These are phyloP conservation scores for Aspergillus olivimuriae DNA, from an alignment of 495 filamentous ascomycete species.

Conservation along the genomic window DNA sequence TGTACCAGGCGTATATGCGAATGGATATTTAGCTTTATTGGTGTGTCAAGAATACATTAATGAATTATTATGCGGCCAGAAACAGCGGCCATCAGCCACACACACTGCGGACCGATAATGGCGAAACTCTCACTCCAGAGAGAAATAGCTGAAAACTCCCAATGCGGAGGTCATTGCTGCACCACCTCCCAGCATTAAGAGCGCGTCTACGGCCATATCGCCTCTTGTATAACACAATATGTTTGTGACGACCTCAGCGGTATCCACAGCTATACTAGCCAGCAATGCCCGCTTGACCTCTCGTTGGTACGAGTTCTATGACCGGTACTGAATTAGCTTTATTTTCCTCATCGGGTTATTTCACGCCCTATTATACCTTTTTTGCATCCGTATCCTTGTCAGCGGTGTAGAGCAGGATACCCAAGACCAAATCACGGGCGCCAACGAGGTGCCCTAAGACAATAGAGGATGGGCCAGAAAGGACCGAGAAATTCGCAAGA, in stretches of 20 bases:
- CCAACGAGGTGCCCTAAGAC: background rate
- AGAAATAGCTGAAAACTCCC: no score
- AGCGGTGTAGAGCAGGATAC: background rate
- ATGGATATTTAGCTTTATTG: no score
- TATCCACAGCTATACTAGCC: background rate
- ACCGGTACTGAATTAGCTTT: no score
- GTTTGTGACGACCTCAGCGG: background rate
- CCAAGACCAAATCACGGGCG: background rate
- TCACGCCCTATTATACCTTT: no score
- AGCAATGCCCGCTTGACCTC: background rate
- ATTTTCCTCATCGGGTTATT: no score
- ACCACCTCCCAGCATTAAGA: background rate
- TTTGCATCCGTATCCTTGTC: background rate
- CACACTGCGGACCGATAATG: no score
- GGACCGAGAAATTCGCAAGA: background rate
- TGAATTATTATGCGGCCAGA: no score
- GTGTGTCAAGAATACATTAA: no score
- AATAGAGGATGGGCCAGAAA: background rate
- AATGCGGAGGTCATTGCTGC: background rate
- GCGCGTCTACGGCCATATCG: background rate
- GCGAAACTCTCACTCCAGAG: no score
- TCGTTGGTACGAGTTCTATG: no score
- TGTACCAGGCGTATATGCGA: slow-evolving; percentile 2
- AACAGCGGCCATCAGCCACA: no score
- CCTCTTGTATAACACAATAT: background rate